Evolutionary conservation across 371 early-diverging fungal species (phyloP).

Genomic region (Thermomucor indicae-seudaticae): DNA sequence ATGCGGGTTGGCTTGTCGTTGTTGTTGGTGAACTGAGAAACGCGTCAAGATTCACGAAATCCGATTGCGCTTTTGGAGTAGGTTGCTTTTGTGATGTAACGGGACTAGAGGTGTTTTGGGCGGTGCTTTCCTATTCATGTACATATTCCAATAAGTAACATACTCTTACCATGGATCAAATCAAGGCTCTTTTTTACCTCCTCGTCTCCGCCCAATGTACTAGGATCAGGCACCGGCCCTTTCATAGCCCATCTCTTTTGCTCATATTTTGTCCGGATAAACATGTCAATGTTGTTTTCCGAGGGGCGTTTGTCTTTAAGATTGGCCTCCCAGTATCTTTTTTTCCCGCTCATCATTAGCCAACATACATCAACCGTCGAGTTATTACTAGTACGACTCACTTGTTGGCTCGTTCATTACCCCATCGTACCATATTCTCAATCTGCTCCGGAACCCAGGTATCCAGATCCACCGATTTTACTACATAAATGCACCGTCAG

Average conservation of each 20-base stretch:
- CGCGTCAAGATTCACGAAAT: constrained; percentile 38
- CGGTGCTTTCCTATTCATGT: not conserved
- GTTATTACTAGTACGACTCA: constrained; percentile 8
- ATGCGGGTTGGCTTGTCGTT: constrained; percentile 11
- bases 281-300: constrained; percentile 70
- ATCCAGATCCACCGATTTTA: constrained; percentile 84
- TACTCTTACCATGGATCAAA: no score
- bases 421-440: constrained; percentile 79
- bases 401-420: constrained; percentile 77
- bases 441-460: constrained; percentile 86
- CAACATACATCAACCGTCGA: not conserved
- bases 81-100: not conserved
- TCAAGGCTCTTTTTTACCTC: constrained; percentile 25
- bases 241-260: constrained; percentile 72
- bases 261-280: constrained; percentile 85
- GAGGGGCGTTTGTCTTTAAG: constrained; percentile 45
- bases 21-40: constrained; percentile 33
- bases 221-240: constrained; percentile 73
- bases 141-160: no score
- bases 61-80: constrained; percentile 9
- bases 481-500: constrained; percentile 23
- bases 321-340: constrained; percentile 64
- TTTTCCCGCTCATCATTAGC: not conserved
- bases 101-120: no score
- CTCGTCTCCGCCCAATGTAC: constrained; percentile 49